Evolutionary conservation across 169 alveolate species (phyloP).

Genomic region (Plasmodium malariae): DNA sequence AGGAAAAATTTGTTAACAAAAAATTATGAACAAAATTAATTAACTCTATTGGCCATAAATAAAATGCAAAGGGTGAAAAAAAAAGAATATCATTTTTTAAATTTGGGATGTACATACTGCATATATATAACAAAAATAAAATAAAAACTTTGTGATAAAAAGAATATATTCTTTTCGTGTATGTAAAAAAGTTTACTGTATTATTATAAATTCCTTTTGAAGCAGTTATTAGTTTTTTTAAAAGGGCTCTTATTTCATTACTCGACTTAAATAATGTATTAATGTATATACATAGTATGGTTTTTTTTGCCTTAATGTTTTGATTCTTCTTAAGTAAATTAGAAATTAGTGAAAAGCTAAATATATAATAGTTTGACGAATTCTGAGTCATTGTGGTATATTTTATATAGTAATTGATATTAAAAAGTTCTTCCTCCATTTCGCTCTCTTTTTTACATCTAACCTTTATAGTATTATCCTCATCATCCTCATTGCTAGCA

Average conservation of each 20-base stretch:
- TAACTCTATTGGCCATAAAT: constrained; percentile 74
- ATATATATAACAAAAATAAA: constrained; percentile 67
- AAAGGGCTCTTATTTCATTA: constrained; percentile 54
- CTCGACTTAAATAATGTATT: constrained; percentile 59
- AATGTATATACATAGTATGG: constrained; percentile 48
- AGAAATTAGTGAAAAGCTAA: constrained; percentile 70
- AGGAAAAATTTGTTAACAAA: constrained; percentile 45
- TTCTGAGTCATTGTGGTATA: neutral
- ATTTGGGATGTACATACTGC: constrained; percentile 62
- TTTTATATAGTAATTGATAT: constrained; percentile 69
- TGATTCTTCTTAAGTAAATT: constrained; percentile 68
- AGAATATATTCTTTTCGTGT: constrained; percentile 52
- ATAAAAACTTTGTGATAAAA: constrained; percentile 71
- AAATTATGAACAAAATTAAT: constrained; percentile 72
- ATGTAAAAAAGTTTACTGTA: constrained; percentile 35
- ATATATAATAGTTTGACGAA: constrained; percentile 32
- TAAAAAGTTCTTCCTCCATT: constrained; percentile 27
- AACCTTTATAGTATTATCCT: neutral
- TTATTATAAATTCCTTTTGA: constrained; percentile 73
- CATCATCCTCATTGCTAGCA: neutral
- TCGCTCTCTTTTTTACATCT: neutral
- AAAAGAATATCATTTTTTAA: constrained; percentile 64
- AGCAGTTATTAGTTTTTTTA: constrained; percentile 73
- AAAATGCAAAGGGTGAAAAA: constrained; percentile 58
- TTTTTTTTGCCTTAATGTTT: constrained; percentile 63